Percentiles rank a stretch among this genome's conserved stretches.
Conservation (phyloP, 2,329 filamentous ascomycete species). For the Hypoxylon sp. region DNA sequence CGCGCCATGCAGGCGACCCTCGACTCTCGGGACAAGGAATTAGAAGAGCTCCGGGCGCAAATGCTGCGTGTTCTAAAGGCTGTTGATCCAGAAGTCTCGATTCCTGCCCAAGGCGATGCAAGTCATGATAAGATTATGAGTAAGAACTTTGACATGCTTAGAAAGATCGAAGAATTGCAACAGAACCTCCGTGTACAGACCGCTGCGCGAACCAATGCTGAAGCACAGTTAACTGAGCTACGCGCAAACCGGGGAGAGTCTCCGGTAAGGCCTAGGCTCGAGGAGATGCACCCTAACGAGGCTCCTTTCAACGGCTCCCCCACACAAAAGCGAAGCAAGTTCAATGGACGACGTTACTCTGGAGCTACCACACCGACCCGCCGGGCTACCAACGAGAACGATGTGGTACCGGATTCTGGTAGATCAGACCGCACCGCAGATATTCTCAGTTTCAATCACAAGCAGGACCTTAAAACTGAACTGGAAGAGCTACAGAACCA, state of each 20-base stretch:
- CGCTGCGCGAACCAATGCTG: conserved; percentile 84
- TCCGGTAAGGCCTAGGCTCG: conserved; percentile 80
- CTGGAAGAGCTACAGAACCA: conserved; percentile 95
- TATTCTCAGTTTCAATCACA: conserved; percentile 85
- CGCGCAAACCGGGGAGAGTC: conserved; percentile 80
- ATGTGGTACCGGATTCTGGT: conserved; percentile 78
- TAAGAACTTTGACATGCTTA: conserved; percentile 85
- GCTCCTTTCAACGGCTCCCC: conserved; percentile 81
- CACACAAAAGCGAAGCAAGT: conserved; percentile 72
- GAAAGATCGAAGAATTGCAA: conserved; percentile 89
- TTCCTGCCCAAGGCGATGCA: conserved; percentile 73
- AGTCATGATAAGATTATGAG: conserved; percentile 75
- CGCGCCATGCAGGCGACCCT: conserved; percentile 84
- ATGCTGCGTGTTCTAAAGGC: conserved; percentile 87
- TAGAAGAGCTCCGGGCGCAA: conserved; percentile 83
- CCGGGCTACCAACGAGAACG: conserved; percentile 75
- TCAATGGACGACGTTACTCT: conserved; percentile 73
- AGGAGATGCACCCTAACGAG: conserved; percentile 90
- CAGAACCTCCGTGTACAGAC: conserved; percentile 87
- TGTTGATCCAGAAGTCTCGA: conserved; percentile 81
- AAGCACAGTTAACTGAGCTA: conserved; percentile 84
- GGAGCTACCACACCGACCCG: conserved; percentile 84
- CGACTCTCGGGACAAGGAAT: conserved; percentile 84
- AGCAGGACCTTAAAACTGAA: conserved; percentile 91
- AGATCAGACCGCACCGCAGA: conserved; percentile 90